A percentile compares a stretch with the other conserved stretches of the same genome.
Evolutionary conservation across 2,329 filamentous ascomycete genomes (phyloP).

Genomic region (Penicillium freii): DNA sequence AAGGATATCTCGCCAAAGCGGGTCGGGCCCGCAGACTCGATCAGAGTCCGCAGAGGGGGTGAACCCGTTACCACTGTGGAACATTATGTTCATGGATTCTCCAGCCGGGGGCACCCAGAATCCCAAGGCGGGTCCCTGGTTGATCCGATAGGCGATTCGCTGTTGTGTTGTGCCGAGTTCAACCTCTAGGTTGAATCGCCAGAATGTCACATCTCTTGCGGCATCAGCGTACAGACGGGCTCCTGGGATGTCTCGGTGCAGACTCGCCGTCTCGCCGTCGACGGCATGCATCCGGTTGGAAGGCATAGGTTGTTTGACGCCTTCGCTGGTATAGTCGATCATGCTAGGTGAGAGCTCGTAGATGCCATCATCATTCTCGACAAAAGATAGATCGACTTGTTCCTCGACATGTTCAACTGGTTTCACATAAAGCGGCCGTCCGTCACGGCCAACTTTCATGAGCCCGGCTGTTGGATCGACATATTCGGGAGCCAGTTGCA

Average conservation of each 20-base stretch:
- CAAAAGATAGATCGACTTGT: slow-evolving; percentile 70
- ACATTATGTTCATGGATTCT: slow-evolving; percentile 97
- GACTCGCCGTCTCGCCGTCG: slow-evolving; percentile 78
- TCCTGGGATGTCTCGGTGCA: slow-evolving; percentile 79
- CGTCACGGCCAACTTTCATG: slow-evolving; percentile 78
- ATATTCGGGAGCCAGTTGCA: slow-evolving; percentile 69
- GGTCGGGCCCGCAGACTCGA: slow-evolving; percentile 85
- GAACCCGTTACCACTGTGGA: slow-evolving; percentile 97
- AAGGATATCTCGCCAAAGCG: slow-evolving; percentile 92
- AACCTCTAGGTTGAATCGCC: slow-evolving; percentile 93
- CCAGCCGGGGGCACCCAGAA: slow-evolving; percentile 91
- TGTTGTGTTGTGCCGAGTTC: slow-evolving; percentile 76
- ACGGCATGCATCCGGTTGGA: slow-evolving; percentile 45
- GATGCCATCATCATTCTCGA: slow-evolving; percentile 78
- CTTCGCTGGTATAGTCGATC: slow-evolving; percentile 41
- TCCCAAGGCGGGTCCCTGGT: slow-evolving; percentile 78
- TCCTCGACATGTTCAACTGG: slow-evolving; percentile 84
- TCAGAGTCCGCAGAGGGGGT: slow-evolving; percentile 74
- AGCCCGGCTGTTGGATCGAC: slow-evolving; percentile 87
- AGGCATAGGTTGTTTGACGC: slow-evolving; percentile 44
- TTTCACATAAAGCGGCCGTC: slow-evolving; percentile 82
- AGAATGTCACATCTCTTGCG: slow-evolving; percentile 88
- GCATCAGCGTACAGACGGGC: slow-evolving; percentile 78
- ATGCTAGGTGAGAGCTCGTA: slow-evolving; percentile 65
- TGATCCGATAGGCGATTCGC: slow-evolving; percentile 92